Conservation (phyloP, 345 rosid species). For the Lumnitzera littorea region DNA sequence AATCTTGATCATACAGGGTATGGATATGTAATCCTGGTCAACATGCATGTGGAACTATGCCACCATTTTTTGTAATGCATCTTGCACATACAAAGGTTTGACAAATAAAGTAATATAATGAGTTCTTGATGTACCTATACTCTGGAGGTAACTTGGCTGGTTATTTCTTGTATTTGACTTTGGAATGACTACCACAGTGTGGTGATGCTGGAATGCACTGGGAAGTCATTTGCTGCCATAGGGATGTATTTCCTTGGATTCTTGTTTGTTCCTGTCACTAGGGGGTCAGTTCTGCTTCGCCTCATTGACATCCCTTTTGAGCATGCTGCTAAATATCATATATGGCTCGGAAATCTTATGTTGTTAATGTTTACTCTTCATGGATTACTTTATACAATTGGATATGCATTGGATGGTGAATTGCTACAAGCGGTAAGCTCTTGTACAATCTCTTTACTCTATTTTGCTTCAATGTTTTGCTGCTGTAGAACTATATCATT, state of each 20-base stretch:
- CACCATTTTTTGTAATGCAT: too few relatives aligned
- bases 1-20: too few relatives aligned
- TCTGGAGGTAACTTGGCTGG: too few relatives aligned
- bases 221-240: slow-evolving; percentile 10
- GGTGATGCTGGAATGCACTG: slow-evolving; percentile 6
- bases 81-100: too few relatives aligned
- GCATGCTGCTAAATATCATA: slow-evolving; percentile 24
- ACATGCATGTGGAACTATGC: too few relatives aligned
- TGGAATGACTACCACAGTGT: too few relatives aligned
- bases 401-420: slow-evolving; percentile 48
- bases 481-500: background rate
- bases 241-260: slow-evolving; percentile 15
- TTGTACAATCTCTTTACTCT: background rate
- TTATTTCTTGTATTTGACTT: too few relatives aligned
- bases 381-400: slow-evolving; percentile 12
- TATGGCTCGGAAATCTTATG: slow-evolving; percentile 18
- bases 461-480: background rate
- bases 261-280: slow-evolving; percentile 20
- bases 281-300: slow-evolving; percentile 19
- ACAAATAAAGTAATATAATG: too few relatives aligned
- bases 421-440: slow-evolving; percentile 49
- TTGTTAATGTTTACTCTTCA: slow-evolving; percentile 16
- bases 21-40: too few relatives aligned
- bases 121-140: too few relatives aligned
- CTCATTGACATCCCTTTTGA: slow-evolving; percentile 20